These are phyloP conservation scores for Aspergillus intermedius DNA, from an alignment of 2,329 filamentous ascomycete genomes.

Conservation along the genomic window DNA sequence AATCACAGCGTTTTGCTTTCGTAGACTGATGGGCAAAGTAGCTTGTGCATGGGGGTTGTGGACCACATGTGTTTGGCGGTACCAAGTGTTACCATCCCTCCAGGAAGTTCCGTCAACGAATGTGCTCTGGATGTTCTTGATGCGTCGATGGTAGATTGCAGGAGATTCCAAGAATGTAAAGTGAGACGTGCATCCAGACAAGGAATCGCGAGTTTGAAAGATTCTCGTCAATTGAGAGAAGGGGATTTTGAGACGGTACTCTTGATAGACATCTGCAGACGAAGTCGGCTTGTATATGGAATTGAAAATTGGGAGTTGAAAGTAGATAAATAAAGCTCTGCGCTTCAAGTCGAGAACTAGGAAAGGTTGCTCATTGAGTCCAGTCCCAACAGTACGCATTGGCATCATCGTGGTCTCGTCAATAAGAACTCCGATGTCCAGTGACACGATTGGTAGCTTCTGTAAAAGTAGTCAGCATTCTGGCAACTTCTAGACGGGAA, in stretches of 20 bases:
- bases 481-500: neutral
- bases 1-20: conserved; percentile 47
- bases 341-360: conserved; percentile 39
- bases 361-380: conserved; percentile 16
- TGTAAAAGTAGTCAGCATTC: conserved; percentile 15
- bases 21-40: conserved; percentile 39
- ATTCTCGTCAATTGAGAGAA: conserved; percentile 38
- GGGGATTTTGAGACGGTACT: conserved; percentile 41
- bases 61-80: conserved; percentile 59
- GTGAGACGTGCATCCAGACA: conserved; percentile 21
- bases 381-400: conserved; percentile 44
- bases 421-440: conserved; percentile 59
- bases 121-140: conserved; percentile 28
- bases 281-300: conserved; percentile 1
- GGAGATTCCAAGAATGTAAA: conserved; percentile 38
- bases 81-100: conserved; percentile 54
- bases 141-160: conserved; percentile 40
- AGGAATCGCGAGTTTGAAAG: conserved; percentile 25
- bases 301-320: conserved; percentile 30
- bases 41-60: conserved; percentile 33
- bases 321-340: conserved; percentile 42
- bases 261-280: conserved; percentile 6
- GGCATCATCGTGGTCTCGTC: conserved; percentile 52
- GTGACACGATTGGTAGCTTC: conserved; percentile 37
- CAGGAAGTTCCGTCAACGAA: conserved; percentile 44